Base-by-base conservation (phyloP, 768 basidiomycete genomes). In the Lentinula raphanica region DNA sequence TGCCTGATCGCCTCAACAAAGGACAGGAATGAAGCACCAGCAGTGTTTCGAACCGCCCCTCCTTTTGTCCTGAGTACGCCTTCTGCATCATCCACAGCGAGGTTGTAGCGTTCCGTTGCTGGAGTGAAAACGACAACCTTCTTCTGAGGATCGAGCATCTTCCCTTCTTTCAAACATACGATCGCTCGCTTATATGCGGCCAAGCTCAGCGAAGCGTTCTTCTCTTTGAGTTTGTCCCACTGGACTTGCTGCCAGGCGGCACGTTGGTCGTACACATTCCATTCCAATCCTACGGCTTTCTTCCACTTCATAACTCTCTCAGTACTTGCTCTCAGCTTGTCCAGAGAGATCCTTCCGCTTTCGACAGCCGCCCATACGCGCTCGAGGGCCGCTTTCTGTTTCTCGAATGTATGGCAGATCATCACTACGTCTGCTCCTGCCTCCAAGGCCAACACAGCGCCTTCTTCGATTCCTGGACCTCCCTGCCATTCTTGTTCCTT, bases 351-450 rank as follows among this genome's bases (percentile, higher is more conserved):
- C 17, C 68, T 59, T 3, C 83, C 83, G 1, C 63, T 64, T 48
- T 70, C 65, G n/a, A 86, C 65, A 0, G 85, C 86, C 15, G 66
- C 65, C 64, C 79, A 87, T 2, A 78, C 76, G 23, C 69, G 73
- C 58, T 82, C 73, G 1, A 90, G 59, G 0, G 86, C 83, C 0
- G 77, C 80, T 12, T 68, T 69, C 61, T 89, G 87, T 58, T 75
- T 68, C 13, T 68, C 71, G 56, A 81, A 77, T 7, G 77, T 82
- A 64, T 89, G 88, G 60, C 87, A 90, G 40, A 87, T 81, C 88
- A 90, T 89, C 3, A 74, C 85, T n/a, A 90, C 69, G 58, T 90
- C 88, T 15, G 83, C 84, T 3, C 87, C 87, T 0, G 88, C 87
- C 49, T 73, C 71, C 42, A 89, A 65, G 4, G 82, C 79, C 59